Base-by-base conservation (phyloP, 2,329 filamentous ascomycete species). In the Alternaria alternata region DNA sequence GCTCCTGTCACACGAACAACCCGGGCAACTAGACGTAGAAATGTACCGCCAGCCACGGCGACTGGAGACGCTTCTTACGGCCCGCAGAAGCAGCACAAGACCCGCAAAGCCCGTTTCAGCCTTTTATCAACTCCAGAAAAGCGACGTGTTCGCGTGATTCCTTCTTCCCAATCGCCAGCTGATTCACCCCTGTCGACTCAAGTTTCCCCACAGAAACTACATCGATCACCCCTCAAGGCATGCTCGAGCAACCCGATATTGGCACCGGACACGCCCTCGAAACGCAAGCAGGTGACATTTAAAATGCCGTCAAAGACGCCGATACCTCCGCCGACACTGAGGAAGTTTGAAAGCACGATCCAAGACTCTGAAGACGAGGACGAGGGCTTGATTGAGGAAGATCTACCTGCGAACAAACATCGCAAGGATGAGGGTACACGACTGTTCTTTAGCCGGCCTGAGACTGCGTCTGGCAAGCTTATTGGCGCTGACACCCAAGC, bases 131-230 rank as follows among this genome's bases (percentile, higher is more conserved):
- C 75, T 2, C 75, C 75, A 12, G 71, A 76, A 44, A 75, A 71
- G 55, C 72, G 69, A 18, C 67, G 66, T 5, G 53, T 76, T 7
- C 61, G 64, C n/a, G 73, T 73, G 51, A 77, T 78, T 46, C 67
- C 71, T 11, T 77, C 75, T 2, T 78, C 75, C n/a, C 75, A 78
- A 46, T 78, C 75, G 20, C 75, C 75, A 14, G 57, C 72, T 7
- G 72, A 75, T 5, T 73, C 74, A 4, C 63, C 68, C 1, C 46
- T 76, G 0, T 75, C 71, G 11, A 74, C 68, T n/a, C 73, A 74
- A 18, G 24, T 57, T 3, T 69, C 72, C 3, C 70, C 70, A 14
- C 52, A 65, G 5, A 73, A 68, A 32, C 46, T 46, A 6, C 24
- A 53, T 14, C 65, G 65, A 12, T 59, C 64, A 11, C 68, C 66